Percentiles rank a stretch among this genome's conserved stretches.
phyloP scores from a whole-genome alignment of 108 stramenopile genomes.

The Nannochloropsis gaditana region DNA sequence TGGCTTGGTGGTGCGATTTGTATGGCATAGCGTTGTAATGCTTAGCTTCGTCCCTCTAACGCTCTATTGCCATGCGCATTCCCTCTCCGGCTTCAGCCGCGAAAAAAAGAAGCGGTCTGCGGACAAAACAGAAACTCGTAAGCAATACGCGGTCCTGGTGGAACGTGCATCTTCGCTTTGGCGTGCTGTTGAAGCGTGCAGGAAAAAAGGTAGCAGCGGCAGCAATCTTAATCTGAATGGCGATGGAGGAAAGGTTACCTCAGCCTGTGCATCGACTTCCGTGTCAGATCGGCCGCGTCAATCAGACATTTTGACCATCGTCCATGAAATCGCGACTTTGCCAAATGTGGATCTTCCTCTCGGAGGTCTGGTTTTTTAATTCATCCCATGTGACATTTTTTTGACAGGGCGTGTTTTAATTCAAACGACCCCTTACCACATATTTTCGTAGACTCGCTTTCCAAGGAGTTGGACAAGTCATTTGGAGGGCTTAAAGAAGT shows the following conservation, averaged over 20 bases:
- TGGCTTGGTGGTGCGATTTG: background rate
- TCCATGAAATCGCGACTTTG: background rate
- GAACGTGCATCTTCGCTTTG: background rate
- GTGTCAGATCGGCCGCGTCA: constrained; percentile 7
- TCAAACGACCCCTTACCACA: background rate
- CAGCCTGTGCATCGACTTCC: background rate
- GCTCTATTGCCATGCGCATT: background rate
- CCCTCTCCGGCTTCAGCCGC: background rate
- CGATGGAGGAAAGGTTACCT: background rate
- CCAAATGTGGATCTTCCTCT: background rate
- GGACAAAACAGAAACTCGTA: background rate
- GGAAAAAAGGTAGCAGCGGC: constrained; percentile 1
- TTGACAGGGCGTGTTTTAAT: no score
- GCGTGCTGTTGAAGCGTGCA: background rate
- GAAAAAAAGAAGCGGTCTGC: constrained; percentile 17
- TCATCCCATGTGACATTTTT: background rate
- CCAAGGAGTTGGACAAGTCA: constrained; percentile 1
- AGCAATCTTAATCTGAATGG: background rate
- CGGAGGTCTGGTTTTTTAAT: background rate
- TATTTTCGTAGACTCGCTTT: background rate
- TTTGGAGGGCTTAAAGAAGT: background rate
- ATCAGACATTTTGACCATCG: background rate
- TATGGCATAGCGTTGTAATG: background rate
- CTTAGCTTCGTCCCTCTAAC: background rate
- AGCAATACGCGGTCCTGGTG: constrained; percentile 2